Conservation (phyloP, 306 rosid genomes). For the Cucumis melo region DNA sequence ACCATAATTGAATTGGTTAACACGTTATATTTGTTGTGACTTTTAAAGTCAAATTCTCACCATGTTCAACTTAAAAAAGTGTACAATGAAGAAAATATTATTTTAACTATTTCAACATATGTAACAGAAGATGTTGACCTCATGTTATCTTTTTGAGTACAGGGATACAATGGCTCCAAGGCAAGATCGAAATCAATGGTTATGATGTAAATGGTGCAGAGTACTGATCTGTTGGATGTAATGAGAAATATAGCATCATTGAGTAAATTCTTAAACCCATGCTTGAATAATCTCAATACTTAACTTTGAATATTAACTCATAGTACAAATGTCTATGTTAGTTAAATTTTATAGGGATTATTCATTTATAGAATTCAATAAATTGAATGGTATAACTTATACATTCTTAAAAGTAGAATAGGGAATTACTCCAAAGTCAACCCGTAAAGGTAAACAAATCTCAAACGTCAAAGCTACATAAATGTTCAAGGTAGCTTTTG, state of each 20-base stretch:
- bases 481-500: not conserved
- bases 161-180: conserved; percentile 90
- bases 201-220: conserved; percentile 81
- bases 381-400: not conserved
- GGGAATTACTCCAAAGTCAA: not conserved
- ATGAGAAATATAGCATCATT: conserved; percentile 64
- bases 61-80: no score
- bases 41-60: no score
- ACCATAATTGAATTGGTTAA: no score
- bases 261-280: conserved; percentile 33
- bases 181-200: conserved; percentile 67
- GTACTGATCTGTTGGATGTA: conserved; percentile 87
- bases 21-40: no score
- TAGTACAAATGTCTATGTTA: not conserved
- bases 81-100: no score
- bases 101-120: no score
- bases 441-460: not conserved
- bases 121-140: not conserved
- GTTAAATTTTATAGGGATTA: not conserved
- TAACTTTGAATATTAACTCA: not conserved
- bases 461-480: not conserved
- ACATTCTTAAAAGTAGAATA: not conserved
- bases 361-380: not conserved
- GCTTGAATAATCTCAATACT: not conserved
- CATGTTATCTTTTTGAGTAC: not conserved